Evolutionary conservation across 108 stramenopile species (phyloP).

Genomic region (Cyclotella kingstonii): DNA sequence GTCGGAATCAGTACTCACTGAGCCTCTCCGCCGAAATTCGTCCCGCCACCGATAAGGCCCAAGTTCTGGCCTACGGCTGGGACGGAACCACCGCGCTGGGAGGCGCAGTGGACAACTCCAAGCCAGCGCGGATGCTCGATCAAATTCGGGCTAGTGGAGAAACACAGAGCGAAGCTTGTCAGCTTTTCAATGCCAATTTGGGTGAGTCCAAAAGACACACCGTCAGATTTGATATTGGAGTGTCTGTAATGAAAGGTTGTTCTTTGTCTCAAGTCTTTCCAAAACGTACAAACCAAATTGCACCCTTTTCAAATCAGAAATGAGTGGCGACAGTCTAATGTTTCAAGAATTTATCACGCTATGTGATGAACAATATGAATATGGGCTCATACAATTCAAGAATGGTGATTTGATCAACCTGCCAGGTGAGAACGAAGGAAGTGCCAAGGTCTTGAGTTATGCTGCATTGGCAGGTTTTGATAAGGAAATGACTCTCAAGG

Average conservation of each 20-base stretch:
- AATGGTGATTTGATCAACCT: slow-evolving; percentile 81
- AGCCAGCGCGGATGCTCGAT: slow-evolving; percentile 80
- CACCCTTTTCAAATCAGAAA: slow-evolving; percentile 42
- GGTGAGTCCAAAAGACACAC: slow-evolving; percentile 36
- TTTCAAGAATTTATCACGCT: slow-evolving; percentile 81
- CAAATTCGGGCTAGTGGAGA: slow-evolving; percentile 81
- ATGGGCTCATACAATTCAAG: slow-evolving; percentile 74
- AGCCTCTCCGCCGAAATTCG: slow-evolving; percentile 67
- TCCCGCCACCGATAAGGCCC: slow-evolving; percentile 55
- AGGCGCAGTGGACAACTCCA: slow-evolving; percentile 71
- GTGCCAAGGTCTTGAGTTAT: slow-evolving; percentile 78
- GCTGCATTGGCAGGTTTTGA: slow-evolving; percentile 78
- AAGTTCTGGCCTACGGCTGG: slow-evolving; percentile 75
- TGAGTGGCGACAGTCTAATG: slow-evolving; percentile 66
- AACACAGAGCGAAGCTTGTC: slow-evolving; percentile 74
- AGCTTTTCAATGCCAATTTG: slow-evolving; percentile 80
- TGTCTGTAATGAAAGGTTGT: background rate
- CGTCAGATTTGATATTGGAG: background rate
- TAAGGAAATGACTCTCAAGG: slow-evolving; percentile 79
- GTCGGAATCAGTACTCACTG: slow-evolving; percentile 3
- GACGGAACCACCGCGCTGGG: slow-evolving; percentile 85
- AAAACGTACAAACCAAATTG: background rate
- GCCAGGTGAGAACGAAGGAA: slow-evolving; percentile 84
- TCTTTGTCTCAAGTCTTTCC: background rate
- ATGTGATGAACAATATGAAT: slow-evolving; percentile 79